Percentiles rank a stretch among this genome's conserved stretches.
Evolutionary conservation across 352 stramenopile species (phyloP).

Genomic region (Phytophthora pini): DNA sequence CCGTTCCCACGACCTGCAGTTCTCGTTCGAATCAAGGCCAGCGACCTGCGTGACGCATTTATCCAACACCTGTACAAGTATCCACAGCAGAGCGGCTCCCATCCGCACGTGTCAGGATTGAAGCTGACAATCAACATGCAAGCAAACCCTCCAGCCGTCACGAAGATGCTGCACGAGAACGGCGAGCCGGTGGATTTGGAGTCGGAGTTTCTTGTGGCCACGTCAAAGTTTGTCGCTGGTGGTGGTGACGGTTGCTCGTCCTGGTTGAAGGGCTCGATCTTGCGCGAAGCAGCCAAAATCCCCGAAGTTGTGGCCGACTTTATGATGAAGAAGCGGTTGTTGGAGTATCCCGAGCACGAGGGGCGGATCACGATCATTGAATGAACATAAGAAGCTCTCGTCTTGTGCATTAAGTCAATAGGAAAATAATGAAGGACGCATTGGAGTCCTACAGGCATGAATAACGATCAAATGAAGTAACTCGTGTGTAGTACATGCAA

Average conservation of each 20-base stretch:
- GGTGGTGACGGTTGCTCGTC: constrained; percentile 80
- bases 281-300: constrained; percentile 59
- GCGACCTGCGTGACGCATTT: constrained; percentile 74
- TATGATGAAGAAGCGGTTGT: constrained; percentile 72
- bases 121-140: constrained; percentile 44
- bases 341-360: constrained; percentile 66
- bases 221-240: constrained; percentile 80
- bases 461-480: constrained; percentile 17
- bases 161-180: constrained; percentile 50
- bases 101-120: constrained; percentile 83
- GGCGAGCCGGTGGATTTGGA: constrained; percentile 64
- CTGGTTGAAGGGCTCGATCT: constrained; percentile 68
- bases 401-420: constrained; percentile 1
- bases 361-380: constrained; percentile 73
- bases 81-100: constrained; percentile 73
- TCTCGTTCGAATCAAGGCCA: constrained; percentile 68
- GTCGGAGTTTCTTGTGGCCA: constrained; percentile 65
- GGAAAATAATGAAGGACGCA: background rate
- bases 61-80: constrained; percentile 83
- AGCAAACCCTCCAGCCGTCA: constrained; percentile 33
- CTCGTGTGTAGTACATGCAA: constrained; percentile 3
- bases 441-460: constrained; percentile 5
- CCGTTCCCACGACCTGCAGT: constrained; percentile 81
- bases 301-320: constrained; percentile 57
- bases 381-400: constrained; percentile 28